Evolutionary conservation across 1,284 basidiomycete species (phyloP).

Genomic region (Coniferiporia sulphurascens): DNA sequence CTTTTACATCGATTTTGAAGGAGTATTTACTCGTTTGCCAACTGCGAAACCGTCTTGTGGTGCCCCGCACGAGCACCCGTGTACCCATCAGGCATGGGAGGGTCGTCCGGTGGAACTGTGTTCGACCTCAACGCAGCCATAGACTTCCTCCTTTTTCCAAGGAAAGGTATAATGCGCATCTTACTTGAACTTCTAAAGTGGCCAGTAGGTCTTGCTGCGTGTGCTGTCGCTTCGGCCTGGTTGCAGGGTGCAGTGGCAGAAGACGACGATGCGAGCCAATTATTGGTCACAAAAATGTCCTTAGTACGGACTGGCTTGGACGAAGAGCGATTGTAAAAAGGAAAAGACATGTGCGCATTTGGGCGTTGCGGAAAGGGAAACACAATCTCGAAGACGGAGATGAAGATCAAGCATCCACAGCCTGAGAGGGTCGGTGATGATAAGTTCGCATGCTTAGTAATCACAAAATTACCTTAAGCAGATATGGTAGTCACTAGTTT

Average conservation of each 20-base stretch:
- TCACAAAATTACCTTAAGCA: too few species aligned
- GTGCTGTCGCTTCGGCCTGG: neutral
- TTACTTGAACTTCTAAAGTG: slow-evolving; percentile 5
- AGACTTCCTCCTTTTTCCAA: slow-evolving; percentile 16
- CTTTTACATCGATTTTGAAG: neutral
- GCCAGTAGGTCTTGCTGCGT: neutral
- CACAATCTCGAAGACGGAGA: too few species aligned
- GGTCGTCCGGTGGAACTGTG: neutral
- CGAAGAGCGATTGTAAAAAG: slow-evolving; percentile 12
- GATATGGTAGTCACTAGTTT: too few species aligned
- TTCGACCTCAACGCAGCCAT: slow-evolving; percentile 10
- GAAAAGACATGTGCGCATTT: slow-evolving; percentile 8
- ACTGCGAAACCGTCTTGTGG: slow-evolving; percentile 16
- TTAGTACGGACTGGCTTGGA: neutral
- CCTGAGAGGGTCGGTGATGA: too few species aligned
- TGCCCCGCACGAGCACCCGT: neutral
- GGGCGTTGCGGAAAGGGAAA: too few species aligned
- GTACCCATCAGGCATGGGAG: neutral
- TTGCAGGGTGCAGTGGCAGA: slow-evolving; percentile 7
- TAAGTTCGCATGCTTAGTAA: too few species aligned
- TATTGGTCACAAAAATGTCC: neutral
- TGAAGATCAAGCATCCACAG: too few species aligned
- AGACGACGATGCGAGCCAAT: slow-evolving; percentile 3
- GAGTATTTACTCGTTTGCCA: slow-evolving; percentile 11
- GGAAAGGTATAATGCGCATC: slow-evolving; percentile 16